These are phyloP conservation scores for Gracilaria caudata DNA, from an alignment of 23 red algal genomes.

Conservation along the genomic window DNA sequence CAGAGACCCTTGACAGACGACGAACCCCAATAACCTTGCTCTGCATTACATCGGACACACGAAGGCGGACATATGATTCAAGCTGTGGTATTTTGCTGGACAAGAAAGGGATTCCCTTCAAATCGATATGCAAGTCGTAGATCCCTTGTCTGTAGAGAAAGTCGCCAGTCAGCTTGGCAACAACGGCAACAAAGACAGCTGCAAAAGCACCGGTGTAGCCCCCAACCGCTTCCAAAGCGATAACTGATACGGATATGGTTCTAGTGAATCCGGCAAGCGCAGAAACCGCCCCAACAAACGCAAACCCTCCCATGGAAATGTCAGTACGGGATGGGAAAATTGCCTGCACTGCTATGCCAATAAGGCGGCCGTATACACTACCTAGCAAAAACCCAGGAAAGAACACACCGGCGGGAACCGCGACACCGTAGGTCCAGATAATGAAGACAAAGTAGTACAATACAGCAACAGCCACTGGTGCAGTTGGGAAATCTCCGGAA, in stretches of 20 bases:
- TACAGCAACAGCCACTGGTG: constrained; percentile 43
- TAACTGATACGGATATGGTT: constrained; percentile 72
- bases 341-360: constrained; percentile 40
- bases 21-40: constrained; percentile 63
- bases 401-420: constrained; percentile 83
- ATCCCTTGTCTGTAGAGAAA: constrained; percentile 62
- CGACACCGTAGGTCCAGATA: constrained; percentile 72
- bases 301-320: constrained; percentile 50
- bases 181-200: constrained; percentile 59
- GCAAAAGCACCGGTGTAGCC: constrained; percentile 49
- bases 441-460: constrained; percentile 72
- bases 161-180: constrained; percentile 70
- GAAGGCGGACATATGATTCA: constrained; percentile 63
- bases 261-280: constrained; percentile 69
- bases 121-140: constrained; percentile 80
- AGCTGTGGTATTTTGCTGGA: constrained; percentile 33
- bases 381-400: constrained; percentile 76
- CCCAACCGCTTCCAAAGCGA: constrained; percentile 69
- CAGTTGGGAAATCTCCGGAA: constrained; percentile 18
- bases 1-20: constrained; percentile 30
- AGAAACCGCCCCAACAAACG: constrained; percentile 67
- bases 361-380: constrained; percentile 63
- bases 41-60: constrained; percentile 68
- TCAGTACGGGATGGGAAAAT: constrained; percentile 55
- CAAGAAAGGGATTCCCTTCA: constrained; percentile 88